These are phyloP conservation scores for Macrolepiota fuliginosa DNA, from an alignment of 768 basidiomycete species.

Conservation along the genomic window DNA sequence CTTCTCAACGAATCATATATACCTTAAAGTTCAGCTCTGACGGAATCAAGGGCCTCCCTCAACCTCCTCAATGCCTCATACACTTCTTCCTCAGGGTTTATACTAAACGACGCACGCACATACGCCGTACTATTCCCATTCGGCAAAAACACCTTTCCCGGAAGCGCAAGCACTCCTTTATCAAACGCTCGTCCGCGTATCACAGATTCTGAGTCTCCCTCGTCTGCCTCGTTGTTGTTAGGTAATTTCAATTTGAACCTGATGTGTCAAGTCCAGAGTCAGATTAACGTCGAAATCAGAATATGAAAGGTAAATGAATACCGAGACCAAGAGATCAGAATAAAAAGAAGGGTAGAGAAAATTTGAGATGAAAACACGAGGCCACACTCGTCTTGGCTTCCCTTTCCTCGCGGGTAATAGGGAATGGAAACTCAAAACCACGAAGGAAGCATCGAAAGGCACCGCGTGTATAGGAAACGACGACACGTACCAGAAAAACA, in stretches of 20 bases:
- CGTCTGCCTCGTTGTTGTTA: constrained; percentile 20
- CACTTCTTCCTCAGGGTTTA: constrained; percentile 62
- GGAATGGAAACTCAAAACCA: not conserved
- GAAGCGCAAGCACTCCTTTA: constrained; percentile 85
- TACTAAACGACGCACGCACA: constrained; percentile 82
- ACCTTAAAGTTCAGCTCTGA: constrained; percentile 16
- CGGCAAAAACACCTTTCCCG: constrained; percentile 81
- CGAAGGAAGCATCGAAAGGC: not conserved
- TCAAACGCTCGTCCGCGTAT: constrained; percentile 76
- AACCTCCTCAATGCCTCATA: constrained; percentile 73
- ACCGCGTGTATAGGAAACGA: too few species aligned
- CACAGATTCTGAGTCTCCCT: constrained; percentile 68
- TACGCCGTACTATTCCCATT: constrained; percentile 66
- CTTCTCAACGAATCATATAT: not conserved
- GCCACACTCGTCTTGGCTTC: too few species aligned
- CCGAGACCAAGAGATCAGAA: not conserved
- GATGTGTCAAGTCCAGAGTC: not conserved
- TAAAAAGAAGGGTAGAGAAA: too few species aligned
- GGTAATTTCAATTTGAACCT: constrained; percentile 71
- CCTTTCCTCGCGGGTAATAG: too few species aligned
- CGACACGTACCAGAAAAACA: constrained; percentile 82
- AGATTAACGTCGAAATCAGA: not conserved
- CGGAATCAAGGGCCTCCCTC: constrained; percentile 32
- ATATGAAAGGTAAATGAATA: not conserved
- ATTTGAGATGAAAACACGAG: not conserved